A percentile compares a stretch with the other conserved stretches of the same genome.
Evolutionary conservation across 1,284 basidiomycete species (phyloP).

Genomic region (Pseudozyma sp.): DNA sequence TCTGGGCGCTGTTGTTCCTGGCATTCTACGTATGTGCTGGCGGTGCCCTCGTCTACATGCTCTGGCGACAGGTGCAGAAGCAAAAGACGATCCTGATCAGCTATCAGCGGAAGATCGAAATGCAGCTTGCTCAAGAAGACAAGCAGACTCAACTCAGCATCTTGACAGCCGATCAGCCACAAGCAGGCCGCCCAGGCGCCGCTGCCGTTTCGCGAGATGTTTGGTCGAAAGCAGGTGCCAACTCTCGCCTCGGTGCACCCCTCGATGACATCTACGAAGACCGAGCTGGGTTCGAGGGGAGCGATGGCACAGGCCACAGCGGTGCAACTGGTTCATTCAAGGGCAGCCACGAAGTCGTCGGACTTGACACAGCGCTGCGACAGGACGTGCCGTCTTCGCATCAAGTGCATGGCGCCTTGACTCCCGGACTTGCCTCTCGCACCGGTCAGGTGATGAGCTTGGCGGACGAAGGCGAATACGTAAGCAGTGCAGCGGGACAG

Average conservation of each 20-base stretch:
- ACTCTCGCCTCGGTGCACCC: conserved; percentile 14
- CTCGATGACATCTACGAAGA: conserved; percentile 37
- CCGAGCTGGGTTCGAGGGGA: conserved; percentile 15
- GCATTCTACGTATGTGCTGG: conserved; percentile 60
- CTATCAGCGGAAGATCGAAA: conserved; percentile 33
- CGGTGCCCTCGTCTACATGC: conserved; percentile 47
- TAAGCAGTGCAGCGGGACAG: conserved; percentile 1
- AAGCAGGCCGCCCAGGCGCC: background rate
- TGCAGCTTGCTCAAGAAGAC: conserved; percentile 27
- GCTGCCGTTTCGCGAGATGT: background rate
- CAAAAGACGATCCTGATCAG: conserved; percentile 39
- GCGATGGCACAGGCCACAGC: conserved; percentile 18
- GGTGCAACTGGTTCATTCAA: conserved; percentile 21
- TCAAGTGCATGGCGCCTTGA: conserved; percentile 3
- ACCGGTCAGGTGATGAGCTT: conserved; percentile 12
- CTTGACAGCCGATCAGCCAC: conserved; percentile 14
- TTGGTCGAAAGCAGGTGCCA: conserved; percentile 1
- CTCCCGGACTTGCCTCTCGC: conserved; percentile 5
- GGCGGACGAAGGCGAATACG: conserved; percentile 12
- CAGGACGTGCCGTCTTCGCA: conserved; percentile 15
- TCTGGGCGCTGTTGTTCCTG: conserved; percentile 55
- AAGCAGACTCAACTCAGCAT: conserved; percentile 21
- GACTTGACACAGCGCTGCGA: conserved; percentile 21
- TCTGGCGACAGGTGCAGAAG: conserved; percentile 39
- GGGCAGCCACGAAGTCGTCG: conserved; percentile 23